phyloP scores from a whole-genome alignment of 768 basidiomycete genomes.

The Tylopilus cervinicoccineus region DNA sequence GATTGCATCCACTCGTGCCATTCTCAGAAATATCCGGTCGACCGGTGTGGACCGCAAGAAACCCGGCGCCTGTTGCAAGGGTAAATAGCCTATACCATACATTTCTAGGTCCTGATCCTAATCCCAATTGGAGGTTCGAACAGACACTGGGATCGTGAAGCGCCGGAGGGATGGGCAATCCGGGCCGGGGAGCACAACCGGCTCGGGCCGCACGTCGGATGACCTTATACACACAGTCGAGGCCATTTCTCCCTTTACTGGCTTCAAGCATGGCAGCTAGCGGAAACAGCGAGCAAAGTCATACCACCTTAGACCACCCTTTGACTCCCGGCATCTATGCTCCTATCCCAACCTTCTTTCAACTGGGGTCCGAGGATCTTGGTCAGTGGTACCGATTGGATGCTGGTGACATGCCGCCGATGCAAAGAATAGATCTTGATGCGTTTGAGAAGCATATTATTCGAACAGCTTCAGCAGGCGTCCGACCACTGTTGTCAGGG shows the following conservation, averaged over 20 bases:
- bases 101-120: too few relatives aligned
- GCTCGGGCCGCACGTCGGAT: slow-evolving; percentile 8
- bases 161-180: too few relatives aligned
- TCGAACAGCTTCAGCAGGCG: slow-evolving; percentile 60
- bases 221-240: slow-evolving; percentile 10
- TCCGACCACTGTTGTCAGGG: slow-evolving; percentile 69
- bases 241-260: not conserved
- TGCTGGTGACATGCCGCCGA: slow-evolving; percentile 4
- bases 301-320: slow-evolving; percentile 39
- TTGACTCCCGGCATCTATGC: slow-evolving; percentile 77
- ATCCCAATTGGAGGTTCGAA: too few relatives aligned
- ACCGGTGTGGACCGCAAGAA: not conserved
- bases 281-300: slow-evolving; percentile 17
- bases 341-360: slow-evolving; percentile 85
- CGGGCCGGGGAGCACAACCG: too few relatives aligned
- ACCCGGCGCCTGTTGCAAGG: not conserved
- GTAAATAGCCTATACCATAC: too few relatives aligned
- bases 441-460: slow-evolving; percentile 67
- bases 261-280: slow-evolving; percentile 37
- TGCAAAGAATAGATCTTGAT: slow-evolving; percentile 45
- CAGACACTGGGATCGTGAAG: too few relatives aligned
- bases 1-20: not conserved
- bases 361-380: slow-evolving; percentile 71
- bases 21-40: not conserved
- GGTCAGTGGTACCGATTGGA: slow-evolving; percentile 44